These are phyloP conservation scores for Acanthamoeba rhysodes DNA, from an alignment of 208 protist genomes.

Conservation along the genomic window DNA sequence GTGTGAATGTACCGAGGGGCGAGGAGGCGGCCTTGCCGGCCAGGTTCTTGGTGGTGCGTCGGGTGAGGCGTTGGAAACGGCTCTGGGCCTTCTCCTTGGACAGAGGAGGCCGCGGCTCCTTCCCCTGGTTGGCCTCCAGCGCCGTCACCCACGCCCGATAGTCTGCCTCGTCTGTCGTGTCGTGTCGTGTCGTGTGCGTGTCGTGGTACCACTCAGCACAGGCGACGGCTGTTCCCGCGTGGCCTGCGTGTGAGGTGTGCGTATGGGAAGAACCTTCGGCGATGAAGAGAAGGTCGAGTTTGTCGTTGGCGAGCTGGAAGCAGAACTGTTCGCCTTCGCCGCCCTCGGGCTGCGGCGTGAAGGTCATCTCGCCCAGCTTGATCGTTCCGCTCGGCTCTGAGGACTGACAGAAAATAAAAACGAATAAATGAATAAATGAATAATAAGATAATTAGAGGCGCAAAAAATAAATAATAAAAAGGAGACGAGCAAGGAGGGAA, in stretches of 20 bases:
- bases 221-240: not conserved
- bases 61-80: not conserved
- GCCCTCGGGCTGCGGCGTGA: not conserved
- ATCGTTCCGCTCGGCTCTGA: not conserved
- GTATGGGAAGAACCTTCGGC: not conserved
- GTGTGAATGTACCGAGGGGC: not conserved
- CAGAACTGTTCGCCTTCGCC: not conserved
- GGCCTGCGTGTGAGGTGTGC: no score
- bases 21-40: not conserved
- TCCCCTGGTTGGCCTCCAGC: not conserved
- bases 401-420: not conserved
- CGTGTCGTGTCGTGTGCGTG: not conserved
- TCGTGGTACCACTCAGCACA: not conserved
- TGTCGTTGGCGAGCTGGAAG: constrained; percentile 12
- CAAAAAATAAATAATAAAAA: not conserved
- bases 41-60: constrained; percentile 31
- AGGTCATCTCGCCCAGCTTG: not conserved
- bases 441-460: not conserved
- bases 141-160: not conserved
- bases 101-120: not conserved
- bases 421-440: not conserved
- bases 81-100: constrained; percentile 17
- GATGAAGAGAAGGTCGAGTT: not conserved
- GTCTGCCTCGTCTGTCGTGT: not conserved
- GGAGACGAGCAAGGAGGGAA: not conserved